phyloP scores from a whole-genome alignment of 306 rosid species.

The Pterocarpus macrocarpus region DNA sequence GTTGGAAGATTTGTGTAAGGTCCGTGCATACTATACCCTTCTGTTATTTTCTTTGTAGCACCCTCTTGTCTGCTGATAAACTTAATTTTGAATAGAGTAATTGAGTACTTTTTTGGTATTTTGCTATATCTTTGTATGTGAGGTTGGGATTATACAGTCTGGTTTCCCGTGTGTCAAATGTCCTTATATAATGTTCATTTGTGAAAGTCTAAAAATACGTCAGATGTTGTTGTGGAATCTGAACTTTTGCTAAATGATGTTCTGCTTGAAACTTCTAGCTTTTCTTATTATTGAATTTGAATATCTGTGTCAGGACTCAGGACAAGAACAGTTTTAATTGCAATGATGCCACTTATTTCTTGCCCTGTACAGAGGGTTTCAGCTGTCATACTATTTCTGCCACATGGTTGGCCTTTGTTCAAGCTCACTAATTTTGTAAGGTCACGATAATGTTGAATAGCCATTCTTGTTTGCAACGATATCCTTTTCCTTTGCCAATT shows the following conservation, averaged over 20 bases:
- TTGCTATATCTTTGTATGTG: neutral
- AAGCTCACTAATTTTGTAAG: neutral
- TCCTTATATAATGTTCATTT: neutral
- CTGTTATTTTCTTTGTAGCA: conserved; percentile 12
- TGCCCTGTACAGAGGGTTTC: neutral
- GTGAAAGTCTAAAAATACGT: conserved; percentile 9
- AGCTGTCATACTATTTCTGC: neutral
- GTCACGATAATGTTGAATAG: neutral
- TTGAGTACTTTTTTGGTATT: neutral
- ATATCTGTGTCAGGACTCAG: neutral
- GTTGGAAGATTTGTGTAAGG: neutral
- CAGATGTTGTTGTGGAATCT: conserved; percentile 1
- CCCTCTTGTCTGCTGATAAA: neutral
- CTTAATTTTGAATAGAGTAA: neutral
- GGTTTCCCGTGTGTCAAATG: conserved; percentile 1
- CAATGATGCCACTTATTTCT: neutral
- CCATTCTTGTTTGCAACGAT: neutral
- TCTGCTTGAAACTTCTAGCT: too few species aligned
- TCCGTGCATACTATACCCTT: neutral
- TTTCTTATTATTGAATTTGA: too few species aligned
- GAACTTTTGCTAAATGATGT: conserved; percentile 13
- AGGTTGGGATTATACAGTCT: neutral
- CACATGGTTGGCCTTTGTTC: conserved; percentile 3
- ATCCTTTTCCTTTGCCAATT: neutral
- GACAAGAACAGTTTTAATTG: neutral